Evolutionary conservation across 2,329 filamentous ascomycete genomes (phyloP), one percentile per base, ranked within the genome.

Genomic region (Diaporthe sp.): DNA sequence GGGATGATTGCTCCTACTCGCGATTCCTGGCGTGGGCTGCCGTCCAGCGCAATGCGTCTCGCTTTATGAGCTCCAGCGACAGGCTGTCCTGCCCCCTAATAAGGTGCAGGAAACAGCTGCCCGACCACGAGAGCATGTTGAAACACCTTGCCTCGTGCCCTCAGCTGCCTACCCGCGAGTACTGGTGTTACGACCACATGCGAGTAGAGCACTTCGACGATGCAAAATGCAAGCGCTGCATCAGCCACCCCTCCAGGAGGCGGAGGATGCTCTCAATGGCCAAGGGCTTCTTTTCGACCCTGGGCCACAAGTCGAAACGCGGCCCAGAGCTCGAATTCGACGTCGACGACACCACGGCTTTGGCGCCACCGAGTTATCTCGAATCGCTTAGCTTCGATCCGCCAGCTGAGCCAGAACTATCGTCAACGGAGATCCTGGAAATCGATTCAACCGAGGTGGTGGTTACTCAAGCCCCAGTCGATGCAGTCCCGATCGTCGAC

Each of bases 11-110:
- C 79, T 87, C 87, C 28, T 84, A 88, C 59, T 85, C 90, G 78
- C 84, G 87, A 74, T 91, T 91, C 81, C 87, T 91, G 78, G 87
- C 89, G 70, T 91, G 89, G 89, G 87, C 86, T 46, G 89, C 89
- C 61, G 84, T 90, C 77, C 87, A 88, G 80, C 88, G 89, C 78
- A 91, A 90, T 81, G 84, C 83, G 42, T 89, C 85, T 72, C 77
- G 81, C 57, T 85, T 84, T 72, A 88, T 90, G 84, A 86, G 85
- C 12, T 79, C 83, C 34, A 85, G 84, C 78, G 87, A 90, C 77
- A 86, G 85, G 74, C 82, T 88, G 53, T 86, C 87, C 77, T 91
- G 89, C 76, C 89, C 89, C 22, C 82, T 91, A 76, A 79, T 90
- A 53, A 85, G 85, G 53, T 91, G 89, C 79, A 85, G 86, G 59